phyloP scores from a whole-genome alignment of 2,329 filamentous ascomycete genomes.

The Teratosphaeria viscida region DNA sequence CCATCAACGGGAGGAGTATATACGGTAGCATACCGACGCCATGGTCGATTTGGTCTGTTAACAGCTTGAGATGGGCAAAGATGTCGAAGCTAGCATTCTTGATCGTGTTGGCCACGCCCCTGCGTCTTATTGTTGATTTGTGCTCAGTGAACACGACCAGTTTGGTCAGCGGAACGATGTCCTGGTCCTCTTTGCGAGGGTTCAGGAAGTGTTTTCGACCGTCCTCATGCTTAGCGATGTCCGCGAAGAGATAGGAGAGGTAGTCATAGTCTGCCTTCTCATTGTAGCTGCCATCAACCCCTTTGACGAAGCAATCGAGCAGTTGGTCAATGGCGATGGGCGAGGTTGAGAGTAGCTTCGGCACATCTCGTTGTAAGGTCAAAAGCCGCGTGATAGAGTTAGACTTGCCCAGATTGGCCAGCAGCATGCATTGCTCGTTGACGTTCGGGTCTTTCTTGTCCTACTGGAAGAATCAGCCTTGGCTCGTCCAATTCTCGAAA shows the following conservation, averaged over 20 bases:
- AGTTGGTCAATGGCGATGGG: slow-evolving; percentile 75
- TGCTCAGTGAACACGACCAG: slow-evolving; percentile 92
- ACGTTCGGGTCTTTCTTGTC: slow-evolving; percentile 67
- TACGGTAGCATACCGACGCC: slow-evolving; percentile 79
- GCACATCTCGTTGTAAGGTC: slow-evolving; percentile 55
- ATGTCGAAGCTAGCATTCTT: slow-evolving; percentile 89
- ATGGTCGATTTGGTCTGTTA: slow-evolving; percentile 3
- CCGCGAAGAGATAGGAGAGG: slow-evolving; percentile 85
- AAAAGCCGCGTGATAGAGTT: slow-evolving; percentile 61
- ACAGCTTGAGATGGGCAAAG: slow-evolving; percentile 50
- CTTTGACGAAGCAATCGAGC: slow-evolving; percentile 92
- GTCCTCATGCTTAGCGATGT: slow-evolving; percentile 65
- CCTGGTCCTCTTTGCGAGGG: slow-evolving; percentile 63
- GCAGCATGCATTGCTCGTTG: slow-evolving; percentile 78
- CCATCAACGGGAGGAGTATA: slow-evolving; percentile 76
- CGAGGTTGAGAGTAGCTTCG: slow-evolving; percentile 61
- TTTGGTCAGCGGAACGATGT: slow-evolving; percentile 78
- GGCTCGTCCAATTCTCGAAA: neutral
- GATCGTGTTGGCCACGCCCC: slow-evolving; percentile 91
- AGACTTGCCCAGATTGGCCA: slow-evolving; percentile 80
- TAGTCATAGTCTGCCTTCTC: slow-evolving; percentile 81
- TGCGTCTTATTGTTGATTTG: slow-evolving; percentile 67
- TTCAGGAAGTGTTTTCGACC: slow-evolving; percentile 65
- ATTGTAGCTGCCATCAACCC: slow-evolving; percentile 72
- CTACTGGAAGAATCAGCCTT: slow-evolving; percentile 30